Conservation (phyloP, 306 rosid genomes). For the Quercus alba region DNA sequence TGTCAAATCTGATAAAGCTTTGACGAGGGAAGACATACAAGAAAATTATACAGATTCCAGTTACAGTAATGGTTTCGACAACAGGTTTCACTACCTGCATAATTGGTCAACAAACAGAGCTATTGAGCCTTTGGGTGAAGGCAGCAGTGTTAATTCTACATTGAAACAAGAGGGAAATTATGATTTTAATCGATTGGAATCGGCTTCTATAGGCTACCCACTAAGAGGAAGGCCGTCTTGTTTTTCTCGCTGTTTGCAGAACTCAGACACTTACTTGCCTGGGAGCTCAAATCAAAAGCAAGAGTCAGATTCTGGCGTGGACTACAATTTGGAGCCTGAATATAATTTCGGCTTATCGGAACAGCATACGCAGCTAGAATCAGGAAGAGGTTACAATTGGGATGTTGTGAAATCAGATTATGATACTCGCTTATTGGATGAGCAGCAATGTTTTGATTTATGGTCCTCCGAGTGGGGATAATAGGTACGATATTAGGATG, state of each 20-base stretch:
- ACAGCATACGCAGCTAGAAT: slow-evolving; percentile 21
- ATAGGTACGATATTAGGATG: neutral
- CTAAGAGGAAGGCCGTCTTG: neutral
- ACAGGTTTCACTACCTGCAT: neutral
- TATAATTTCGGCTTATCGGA: slow-evolving; percentile 56
- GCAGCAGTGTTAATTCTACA: neutral
- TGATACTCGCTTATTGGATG: slow-evolving; percentile 32
- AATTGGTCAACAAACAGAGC: slow-evolving; percentile 9
- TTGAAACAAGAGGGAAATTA: slow-evolving; percentile 17
- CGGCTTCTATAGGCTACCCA: neutral
- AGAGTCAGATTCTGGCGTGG: slow-evolving; percentile 27
- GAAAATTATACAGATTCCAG: no score
- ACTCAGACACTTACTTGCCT: neutral
- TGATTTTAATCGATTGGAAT: neutral
- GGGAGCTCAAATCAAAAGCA: slow-evolving; percentile 31
- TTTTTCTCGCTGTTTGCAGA: neutral
- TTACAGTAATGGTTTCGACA: neutral
- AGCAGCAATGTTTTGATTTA: slow-evolving; percentile 42
- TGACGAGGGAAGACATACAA: no score
- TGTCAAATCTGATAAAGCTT: neutral
- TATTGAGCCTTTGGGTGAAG: slow-evolving; percentile 19
- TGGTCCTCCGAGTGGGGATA: slow-evolving; percentile 30
- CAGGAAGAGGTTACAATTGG: neutral
- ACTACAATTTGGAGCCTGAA: slow-evolving; percentile 4
- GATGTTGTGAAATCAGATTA: neutral